Evolutionary conservation across 225 moss, liverwort and hornwort genomes (phyloP).

Genomic region (Rhytidiadelphus loreus): DNA sequence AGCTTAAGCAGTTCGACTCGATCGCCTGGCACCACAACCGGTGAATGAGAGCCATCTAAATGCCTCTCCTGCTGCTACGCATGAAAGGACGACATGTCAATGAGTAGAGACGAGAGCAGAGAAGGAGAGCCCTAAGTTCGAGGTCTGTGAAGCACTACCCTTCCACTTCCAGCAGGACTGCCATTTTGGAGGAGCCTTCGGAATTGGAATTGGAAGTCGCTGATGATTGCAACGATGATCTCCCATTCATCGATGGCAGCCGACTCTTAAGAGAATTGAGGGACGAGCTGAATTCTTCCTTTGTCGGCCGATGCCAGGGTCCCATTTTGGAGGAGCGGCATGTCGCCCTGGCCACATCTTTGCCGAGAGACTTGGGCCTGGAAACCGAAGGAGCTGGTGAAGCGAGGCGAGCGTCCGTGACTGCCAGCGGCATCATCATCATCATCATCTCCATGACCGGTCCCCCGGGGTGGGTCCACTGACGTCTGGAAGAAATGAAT

Average conservation of each 20-base stretch:
- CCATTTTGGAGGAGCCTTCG: constrained; percentile 15
- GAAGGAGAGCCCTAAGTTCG: background rate
- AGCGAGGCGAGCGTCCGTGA: background rate
- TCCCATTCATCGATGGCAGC: background rate
- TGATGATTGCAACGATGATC: constrained; percentile 8
- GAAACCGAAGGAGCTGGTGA: background rate
- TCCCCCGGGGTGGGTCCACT: background rate
- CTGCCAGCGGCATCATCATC: constrained; percentile 1
- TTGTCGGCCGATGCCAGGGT: background rate
- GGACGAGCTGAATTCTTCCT: background rate
- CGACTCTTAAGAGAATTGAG: background rate
- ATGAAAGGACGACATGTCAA: background rate
- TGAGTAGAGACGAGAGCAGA: background rate
- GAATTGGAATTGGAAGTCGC: constrained; percentile 2
- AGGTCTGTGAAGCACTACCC: constrained; percentile 34
- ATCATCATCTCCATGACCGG: background rate
- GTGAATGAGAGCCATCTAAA: constrained; percentile 4
- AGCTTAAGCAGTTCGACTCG: constrained; percentile 11
- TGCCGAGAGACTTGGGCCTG: background rate
- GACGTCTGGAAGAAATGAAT: background rate
- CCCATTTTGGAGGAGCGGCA: background rate
- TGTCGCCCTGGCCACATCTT: background rate
- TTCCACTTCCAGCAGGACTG: constrained; percentile 77
- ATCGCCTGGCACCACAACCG: background rate
- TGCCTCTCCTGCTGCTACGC: background rate